A percentile compares a stretch with the other conserved stretches of the same genome.
These are phyloP conservation scores for Candida suzukii DNA, from an alignment of 805 yeast genomes.

Conservation along the genomic window DNA sequence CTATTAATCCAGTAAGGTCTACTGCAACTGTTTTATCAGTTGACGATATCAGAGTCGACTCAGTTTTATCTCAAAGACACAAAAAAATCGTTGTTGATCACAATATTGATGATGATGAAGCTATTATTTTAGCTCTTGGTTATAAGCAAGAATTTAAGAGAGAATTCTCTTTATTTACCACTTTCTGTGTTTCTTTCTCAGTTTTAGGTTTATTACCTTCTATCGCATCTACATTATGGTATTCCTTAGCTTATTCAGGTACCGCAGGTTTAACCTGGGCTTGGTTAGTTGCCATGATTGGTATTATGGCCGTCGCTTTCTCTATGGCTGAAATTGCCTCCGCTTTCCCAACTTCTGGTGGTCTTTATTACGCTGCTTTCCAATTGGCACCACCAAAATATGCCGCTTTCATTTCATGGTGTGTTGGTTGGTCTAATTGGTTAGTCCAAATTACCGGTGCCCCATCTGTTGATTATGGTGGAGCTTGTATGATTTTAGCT, in stretches of 20 bases:
- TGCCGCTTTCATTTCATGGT: conserved; percentile 52
- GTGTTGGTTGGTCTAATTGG: conserved; percentile 61
- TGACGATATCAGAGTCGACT: conserved; percentile 18
- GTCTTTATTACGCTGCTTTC: conserved; percentile 62
- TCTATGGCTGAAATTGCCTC: conserved; percentile 61
- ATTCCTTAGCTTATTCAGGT: conserved; percentile 55
- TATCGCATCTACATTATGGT: conserved; percentile 55
- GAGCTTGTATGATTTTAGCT: conserved; percentile 52
- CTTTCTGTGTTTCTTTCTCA: conserved; percentile 59
- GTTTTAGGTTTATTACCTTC: conserved; percentile 63
- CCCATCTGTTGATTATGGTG: conserved; percentile 52
- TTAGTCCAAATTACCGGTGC: conserved; percentile 56
- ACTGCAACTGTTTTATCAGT: conserved; percentile 23
- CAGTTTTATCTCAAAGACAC: conserved; percentile 17
- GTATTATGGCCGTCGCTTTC: conserved; percentile 50
- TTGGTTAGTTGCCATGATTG: conserved; percentile 46
- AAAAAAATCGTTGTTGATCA: conserved; percentile 34
- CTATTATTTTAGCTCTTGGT: conserved; percentile 49
- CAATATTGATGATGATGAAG: conserved; percentile 41
- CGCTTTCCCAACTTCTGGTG: conserved; percentile 63
- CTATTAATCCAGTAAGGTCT: conserved; percentile 10
- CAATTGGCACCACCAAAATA: conserved; percentile 51
- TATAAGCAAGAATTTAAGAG: conserved; percentile 61
- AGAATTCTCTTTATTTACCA: conserved; percentile 48
- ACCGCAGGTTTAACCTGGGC: conserved; percentile 62